A percentile compares a stretch with the other conserved stretches of the same genome.
phyloP scores from a whole-genome alignment of 2,329 filamentous ascomycete species.

The Stylonectria norvegica region DNA sequence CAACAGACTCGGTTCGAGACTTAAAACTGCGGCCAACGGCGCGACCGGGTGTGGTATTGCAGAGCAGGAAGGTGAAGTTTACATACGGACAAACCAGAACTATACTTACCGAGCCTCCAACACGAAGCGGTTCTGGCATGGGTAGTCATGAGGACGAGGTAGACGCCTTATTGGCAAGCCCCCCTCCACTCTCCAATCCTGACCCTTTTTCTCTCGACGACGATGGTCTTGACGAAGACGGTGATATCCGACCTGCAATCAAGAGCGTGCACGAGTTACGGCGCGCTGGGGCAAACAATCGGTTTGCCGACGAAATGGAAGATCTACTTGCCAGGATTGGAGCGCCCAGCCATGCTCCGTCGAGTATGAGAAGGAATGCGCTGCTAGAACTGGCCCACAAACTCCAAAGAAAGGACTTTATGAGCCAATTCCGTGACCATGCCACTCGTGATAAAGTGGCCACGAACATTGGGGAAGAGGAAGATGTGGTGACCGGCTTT shows the following conservation, averaged over 20 bases:
- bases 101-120: slow-evolving; percentile 27
- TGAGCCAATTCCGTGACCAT: slow-evolving; percentile 69
- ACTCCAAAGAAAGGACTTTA: slow-evolving; percentile 60
- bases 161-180: slow-evolving; percentile 22
- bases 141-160: slow-evolving; percentile 21
- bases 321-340: slow-evolving; percentile 62
- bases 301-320: slow-evolving; percentile 63
- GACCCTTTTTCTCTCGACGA: slow-evolving; percentile 25
- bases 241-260: slow-evolving; percentile 49
- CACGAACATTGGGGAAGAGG: slow-evolving; percentile 55
- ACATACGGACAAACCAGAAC: slow-evolving; percentile 36
- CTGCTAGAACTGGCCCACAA: slow-evolving; percentile 59
- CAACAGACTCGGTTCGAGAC: slow-evolving; percentile 15
- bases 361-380: slow-evolving; percentile 54
- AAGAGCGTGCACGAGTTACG: slow-evolving; percentile 63
- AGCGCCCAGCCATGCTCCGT: slow-evolving; percentile 41
- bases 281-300: slow-evolving; percentile 63
- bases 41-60: slow-evolving; percentile 24
- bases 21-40: slow-evolving; percentile 22
- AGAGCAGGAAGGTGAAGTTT: slow-evolving; percentile 32
- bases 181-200: slow-evolving; percentile 19
- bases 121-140: slow-evolving; percentile 21
- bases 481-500: slow-evolving; percentile 61
- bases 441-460: slow-evolving; percentile 68
- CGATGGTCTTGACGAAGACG: slow-evolving; percentile 37